Evolutionary conservation across 768 basidiomycete genomes (phyloP).

Genomic region (Boletus rubropictus): DNA sequence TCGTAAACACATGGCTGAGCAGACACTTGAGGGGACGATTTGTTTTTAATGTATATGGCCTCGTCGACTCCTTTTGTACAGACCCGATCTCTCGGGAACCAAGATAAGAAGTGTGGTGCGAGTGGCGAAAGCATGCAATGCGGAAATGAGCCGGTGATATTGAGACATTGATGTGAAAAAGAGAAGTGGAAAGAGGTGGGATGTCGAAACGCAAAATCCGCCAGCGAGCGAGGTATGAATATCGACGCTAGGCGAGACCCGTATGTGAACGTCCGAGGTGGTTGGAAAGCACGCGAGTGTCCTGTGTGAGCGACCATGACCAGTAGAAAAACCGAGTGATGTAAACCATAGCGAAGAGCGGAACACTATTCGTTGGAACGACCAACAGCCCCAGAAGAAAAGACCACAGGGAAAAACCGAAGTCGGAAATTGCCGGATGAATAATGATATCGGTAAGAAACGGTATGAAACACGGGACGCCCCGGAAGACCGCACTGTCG

Average conservation of each 20-base stretch:
- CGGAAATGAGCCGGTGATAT: constrained; percentile 34
- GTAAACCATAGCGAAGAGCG: constrained; percentile 26
- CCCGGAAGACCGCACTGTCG: constrained; percentile 17
- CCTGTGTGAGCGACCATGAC: constrained; percentile 38
- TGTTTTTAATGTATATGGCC: constrained; percentile 29
- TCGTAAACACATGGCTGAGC: constrained; percentile 33
- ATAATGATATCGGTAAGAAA: constrained; percentile 38
- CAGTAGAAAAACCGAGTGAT: constrained; percentile 27
- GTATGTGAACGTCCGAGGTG: constrained; percentile 23
- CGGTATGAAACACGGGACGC: constrained; percentile 22
- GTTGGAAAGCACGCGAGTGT: constrained; percentile 23
- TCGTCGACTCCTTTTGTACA: constrained; percentile 36
- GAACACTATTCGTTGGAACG: constrained; percentile 25
- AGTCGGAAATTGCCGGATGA: constrained; percentile 35
- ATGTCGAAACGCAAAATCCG: constrained; percentile 21
- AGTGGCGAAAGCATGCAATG: constrained; percentile 39
- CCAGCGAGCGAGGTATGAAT: constrained; percentile 44
- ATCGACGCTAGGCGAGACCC: constrained; percentile 33
- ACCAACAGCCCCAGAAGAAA: constrained; percentile 31
- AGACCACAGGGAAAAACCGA: constrained; percentile 24
- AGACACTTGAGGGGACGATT: constrained; percentile 17
- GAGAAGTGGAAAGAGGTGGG: constrained; percentile 20
- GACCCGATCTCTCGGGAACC: constrained; percentile 29
- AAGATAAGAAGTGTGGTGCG: constrained; percentile 33
- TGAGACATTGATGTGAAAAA: constrained; percentile 37